These are phyloP conservation scores for Rutstroemia sydowiana DNA, from an alignment of 2,329 filamentous ascomycete species.

Conservation along the genomic window DNA sequence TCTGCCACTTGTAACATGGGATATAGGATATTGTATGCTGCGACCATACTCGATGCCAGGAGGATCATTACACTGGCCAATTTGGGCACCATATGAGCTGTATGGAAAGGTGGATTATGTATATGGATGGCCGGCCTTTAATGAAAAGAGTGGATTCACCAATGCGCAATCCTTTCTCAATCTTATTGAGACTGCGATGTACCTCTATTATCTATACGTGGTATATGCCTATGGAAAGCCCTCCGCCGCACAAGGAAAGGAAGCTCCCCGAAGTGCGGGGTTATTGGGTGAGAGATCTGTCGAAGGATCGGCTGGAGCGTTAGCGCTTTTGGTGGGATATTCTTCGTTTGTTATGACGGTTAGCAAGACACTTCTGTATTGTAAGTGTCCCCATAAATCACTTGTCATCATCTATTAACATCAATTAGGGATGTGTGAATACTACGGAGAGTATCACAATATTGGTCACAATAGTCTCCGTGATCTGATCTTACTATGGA, in stretches of 20 bases:
- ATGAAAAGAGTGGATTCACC: constrained; percentile 55
- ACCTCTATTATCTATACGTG: constrained; percentile 51
- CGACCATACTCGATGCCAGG: constrained; percentile 63
- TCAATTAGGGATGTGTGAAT: constrained; percentile 49
- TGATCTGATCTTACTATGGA: constrained; percentile 51
- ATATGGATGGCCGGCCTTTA: constrained; percentile 57
- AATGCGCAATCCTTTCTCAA: constrained; percentile 56
- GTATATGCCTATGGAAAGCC: constrained; percentile 38
- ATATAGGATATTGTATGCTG: constrained; percentile 58
- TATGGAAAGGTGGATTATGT: constrained; percentile 60
- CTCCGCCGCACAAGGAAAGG: constrained; percentile 23
- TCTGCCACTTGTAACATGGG: constrained; percentile 62
- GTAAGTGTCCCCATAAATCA: constrained; percentile 35
- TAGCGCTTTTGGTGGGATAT: constrained; percentile 52
- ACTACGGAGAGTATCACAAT: constrained; percentile 51
- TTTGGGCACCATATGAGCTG: constrained; percentile 60
- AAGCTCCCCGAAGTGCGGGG: constrained; percentile 32
- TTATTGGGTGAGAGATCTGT: constrained; percentile 43
- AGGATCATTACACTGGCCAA: constrained; percentile 49
- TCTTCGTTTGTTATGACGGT: constrained; percentile 55
- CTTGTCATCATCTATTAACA: constrained; percentile 3
- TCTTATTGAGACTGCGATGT: constrained; percentile 49
- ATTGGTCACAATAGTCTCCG: constrained; percentile 52
- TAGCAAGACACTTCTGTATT: constrained; percentile 61
- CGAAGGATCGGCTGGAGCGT: constrained; percentile 42